Evolutionary conservation across 305 asterid species (phyloP).

Genomic region (Fraxinus greggii): DNA sequence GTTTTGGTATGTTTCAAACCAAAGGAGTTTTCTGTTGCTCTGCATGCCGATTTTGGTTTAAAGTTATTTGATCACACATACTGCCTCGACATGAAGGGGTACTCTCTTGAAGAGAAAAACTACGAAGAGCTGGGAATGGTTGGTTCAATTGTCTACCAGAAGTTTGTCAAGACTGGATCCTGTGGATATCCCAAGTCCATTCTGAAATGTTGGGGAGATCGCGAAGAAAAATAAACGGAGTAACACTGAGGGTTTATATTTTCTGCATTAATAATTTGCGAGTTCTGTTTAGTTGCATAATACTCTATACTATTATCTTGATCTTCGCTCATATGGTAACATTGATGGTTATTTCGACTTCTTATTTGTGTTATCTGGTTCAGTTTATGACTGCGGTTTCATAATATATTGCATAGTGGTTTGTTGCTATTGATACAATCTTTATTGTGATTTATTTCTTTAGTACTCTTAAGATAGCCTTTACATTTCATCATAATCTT

Average conservation of each 20-base stretch:
- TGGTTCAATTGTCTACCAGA: slow-evolving; percentile 65
- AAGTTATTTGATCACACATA: slow-evolving; percentile 33
- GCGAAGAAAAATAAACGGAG: slow-evolving; percentile 64
- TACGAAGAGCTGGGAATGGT: slow-evolving; percentile 56
- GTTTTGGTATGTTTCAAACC: slow-evolving; percentile 73
- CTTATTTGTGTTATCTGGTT: not conserved
- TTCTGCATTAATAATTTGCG: not conserved
- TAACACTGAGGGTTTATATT: slow-evolving; percentile 24
- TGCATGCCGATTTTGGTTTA: slow-evolving; percentile 48
- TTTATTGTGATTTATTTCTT: not conserved
- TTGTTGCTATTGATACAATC: not conserved
- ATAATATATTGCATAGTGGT: not conserved
- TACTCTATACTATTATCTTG: not conserved
- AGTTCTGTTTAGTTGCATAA: not conserved
- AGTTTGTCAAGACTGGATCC: slow-evolving; percentile 38
- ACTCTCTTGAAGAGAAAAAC: slow-evolving; percentile 38
- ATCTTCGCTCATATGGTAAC: not conserved
- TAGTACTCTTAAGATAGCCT: not conserved
- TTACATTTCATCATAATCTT: not conserved
- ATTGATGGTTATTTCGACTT: not conserved
- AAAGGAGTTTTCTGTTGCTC: slow-evolving; percentile 56
- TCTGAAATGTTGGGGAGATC: slow-evolving; percentile 51
- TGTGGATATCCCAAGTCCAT: slow-evolving; percentile 68
- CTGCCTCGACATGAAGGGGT: slow-evolving; percentile 44
- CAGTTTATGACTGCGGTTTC: not conserved